Base-by-base conservation (phyloP, 495 filamentous ascomycete species). In the Jackrogersella multiformis region DNA sequence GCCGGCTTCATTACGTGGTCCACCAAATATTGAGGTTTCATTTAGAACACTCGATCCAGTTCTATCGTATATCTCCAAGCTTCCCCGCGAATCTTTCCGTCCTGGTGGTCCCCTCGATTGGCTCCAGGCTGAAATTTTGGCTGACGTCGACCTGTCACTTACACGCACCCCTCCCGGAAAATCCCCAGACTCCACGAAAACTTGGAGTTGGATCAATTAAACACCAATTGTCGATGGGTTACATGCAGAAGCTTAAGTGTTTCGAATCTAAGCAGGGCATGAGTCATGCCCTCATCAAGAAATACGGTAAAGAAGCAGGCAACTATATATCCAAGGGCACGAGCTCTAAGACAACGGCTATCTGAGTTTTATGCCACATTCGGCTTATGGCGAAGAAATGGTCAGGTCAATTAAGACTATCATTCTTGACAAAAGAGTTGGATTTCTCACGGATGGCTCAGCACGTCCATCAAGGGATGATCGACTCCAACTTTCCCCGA, bases 171-270 rank as follows among this genome's bases (percentile, higher is more conserved):
- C 56, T 70, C 56, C 67, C 58, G 68, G 56, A 59, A 54, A 49
- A 48, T 20, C 32, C 41, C 55, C 63, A 59, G 68, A 34, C 44
- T 60, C n/a, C 18, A 56, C 59, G 46, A 64, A 55, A 63, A 67
- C 53, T 56, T 63, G 56, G 49, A 16, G 30, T 55, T 21, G 42
- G 24, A 36, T 55, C 57, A 45, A 60, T 63, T 56, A 54, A 66
- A 48, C 34, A 41, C 13, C 53, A 44, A 55, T 4, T 8, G 34
- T 52, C 53, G n/a, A 67, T 60, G 58, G 53, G 68, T 64, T 64
- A 39, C 63, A 67, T 67, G 63, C 63, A 67, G 58, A 71, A 67
- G 63, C 63, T 71, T 67, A 64, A 66, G 57, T 57, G 45, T 42
- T 51, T 56, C 53, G 51, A 66, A 63, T 42, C 48, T 6, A 61